Evolutionary conservation across 306 rosid species (phyloP).

Genomic region (Heteromeles arbutifolia): DNA sequence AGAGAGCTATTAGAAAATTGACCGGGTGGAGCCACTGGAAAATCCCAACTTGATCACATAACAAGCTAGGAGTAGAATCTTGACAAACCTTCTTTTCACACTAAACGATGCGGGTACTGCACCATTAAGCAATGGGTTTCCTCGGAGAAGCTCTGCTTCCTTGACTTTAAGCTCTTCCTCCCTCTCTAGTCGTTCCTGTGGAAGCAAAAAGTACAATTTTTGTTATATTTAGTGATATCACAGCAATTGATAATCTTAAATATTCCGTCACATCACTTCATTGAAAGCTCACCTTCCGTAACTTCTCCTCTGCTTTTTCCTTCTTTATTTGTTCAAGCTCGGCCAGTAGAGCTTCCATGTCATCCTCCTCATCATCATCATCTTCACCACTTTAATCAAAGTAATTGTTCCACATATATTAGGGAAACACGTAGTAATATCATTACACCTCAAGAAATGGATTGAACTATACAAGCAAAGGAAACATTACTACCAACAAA

Average conservation of each 20-base stretch:
- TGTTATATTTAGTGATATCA: neutral
- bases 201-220: constrained; percentile 9
- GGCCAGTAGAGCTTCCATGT: constrained; percentile 84
- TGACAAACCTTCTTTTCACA: constrained; percentile 69
- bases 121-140: constrained; percentile 74
- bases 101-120: constrained; percentile 45
- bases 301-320: constrained; percentile 95
- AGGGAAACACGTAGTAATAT: neutral
- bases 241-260: neutral
- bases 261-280: neutral
- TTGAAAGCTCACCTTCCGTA: constrained; percentile 51
- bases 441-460: neutral
- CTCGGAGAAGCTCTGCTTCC: constrained; percentile 80
- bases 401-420: neutral
- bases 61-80: neutral
- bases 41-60: neutral
- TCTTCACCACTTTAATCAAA: constrained; percentile 35
- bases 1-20: neutral
- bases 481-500: neutral
- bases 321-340: constrained; percentile 98
- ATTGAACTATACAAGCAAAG: neutral
- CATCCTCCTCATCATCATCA: constrained; percentile 48
- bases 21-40: neutral
- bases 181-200: constrained; percentile 56
- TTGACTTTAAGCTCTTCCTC: constrained; percentile 90